Conservation (phyloP, 108 stramenopile species). For the Cyclotella distinguenda region DNA sequence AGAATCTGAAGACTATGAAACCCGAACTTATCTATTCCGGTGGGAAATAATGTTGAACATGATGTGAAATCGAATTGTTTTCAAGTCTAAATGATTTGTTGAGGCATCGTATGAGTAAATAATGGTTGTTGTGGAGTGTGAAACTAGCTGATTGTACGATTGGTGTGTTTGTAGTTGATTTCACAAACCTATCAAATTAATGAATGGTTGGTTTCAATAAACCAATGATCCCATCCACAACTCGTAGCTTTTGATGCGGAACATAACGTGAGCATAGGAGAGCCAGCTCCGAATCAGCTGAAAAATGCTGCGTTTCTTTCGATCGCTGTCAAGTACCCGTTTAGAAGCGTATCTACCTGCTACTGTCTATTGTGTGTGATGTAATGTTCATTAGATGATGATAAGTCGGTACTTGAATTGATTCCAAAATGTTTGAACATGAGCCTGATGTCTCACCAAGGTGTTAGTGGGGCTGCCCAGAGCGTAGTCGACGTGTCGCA, state of each 20-base stretch:
- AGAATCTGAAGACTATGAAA: conserved; percentile 15
- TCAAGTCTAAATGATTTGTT: background rate
- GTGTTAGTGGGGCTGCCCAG: conserved; percentile 84
- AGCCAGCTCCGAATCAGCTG: conserved; percentile 47
- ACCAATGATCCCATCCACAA: conserved; percentile 11
- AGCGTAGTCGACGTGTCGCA: conserved; percentile 88
- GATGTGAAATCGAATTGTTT: background rate
- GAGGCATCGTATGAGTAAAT: background rate
- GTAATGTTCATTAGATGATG: no score
- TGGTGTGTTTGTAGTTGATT: background rate
- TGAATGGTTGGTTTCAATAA: background rate
- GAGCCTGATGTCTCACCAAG: conserved; percentile 41
- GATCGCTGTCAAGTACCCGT: conserved; percentile 56
- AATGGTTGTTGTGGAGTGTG: no score
- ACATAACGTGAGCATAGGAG: conserved; percentile 53
- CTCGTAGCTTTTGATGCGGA: conserved; percentile 57
- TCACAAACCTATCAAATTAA: background rate
- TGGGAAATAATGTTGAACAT: background rate
- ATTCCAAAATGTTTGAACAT: no score
- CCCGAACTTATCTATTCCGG: conserved; percentile 37
- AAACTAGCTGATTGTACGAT: no score
- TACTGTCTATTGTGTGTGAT: no score
- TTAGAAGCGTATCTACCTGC: conserved; percentile 74
- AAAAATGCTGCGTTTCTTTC: conserved; percentile 17
- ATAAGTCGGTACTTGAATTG: no score